Conservation (phyloP, 2,329 filamentous ascomycete species). For the Didymella exigua region DNA sequence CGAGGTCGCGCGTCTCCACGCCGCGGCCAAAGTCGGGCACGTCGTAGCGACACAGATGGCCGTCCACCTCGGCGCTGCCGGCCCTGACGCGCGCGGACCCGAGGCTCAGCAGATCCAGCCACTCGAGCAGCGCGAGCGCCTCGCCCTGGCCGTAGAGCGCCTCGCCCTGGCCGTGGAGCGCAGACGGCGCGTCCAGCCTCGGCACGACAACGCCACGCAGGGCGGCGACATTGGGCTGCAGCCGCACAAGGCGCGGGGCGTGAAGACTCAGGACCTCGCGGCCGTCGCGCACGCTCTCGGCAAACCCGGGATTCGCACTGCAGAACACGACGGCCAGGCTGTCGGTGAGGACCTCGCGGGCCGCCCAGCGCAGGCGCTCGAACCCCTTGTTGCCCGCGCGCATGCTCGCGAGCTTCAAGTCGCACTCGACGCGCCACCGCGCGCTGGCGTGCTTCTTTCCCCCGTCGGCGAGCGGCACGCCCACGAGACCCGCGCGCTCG, state of each 20-base stretch:
- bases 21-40: constrained; percentile 55
- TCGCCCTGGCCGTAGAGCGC: constrained; percentile 65
- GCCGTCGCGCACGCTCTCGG: constrained; percentile 32
- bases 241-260: constrained; percentile 37
- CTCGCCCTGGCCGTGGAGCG: constrained; percentile 64
- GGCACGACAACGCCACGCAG: constrained; percentile 39
- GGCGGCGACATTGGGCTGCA: constrained; percentile 30
- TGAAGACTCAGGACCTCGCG: constrained; percentile 37
- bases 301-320: constrained; percentile 55
- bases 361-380: constrained; percentile 77
- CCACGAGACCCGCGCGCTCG: constrained; percentile 80
- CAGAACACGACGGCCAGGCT: constrained; percentile 79
- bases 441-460: constrained; percentile 69
- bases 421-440: constrained; percentile 78
- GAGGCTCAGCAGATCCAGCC: constrained; percentile 71
- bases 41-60: constrained; percentile 71
- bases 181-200: constrained; percentile 32
- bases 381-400: constrained; percentile 82
- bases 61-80: constrained; percentile 67
- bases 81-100: constrained; percentile 66
- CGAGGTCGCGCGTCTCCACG: constrained; percentile 31
- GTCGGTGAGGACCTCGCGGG: constrained; percentile 73
- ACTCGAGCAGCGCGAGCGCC: constrained; percentile 72
- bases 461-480: constrained; percentile 65
- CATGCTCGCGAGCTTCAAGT: constrained; percentile 78